Conservation (phyloP, 2,329 filamentous ascomycete species). For the Aspergillus persii region DNA sequence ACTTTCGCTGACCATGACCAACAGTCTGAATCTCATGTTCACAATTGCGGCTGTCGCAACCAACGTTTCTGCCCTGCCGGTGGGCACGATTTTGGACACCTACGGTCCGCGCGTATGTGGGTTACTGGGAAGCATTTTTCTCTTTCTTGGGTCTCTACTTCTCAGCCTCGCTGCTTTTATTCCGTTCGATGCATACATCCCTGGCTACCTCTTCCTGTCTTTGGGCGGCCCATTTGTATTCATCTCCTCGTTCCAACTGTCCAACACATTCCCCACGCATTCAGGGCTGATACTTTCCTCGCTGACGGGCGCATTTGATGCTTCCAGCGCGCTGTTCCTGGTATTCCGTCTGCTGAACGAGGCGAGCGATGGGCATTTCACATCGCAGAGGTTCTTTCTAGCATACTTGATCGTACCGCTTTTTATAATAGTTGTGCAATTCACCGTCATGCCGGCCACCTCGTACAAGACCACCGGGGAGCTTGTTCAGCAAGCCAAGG, state of each 20-base stretch:
- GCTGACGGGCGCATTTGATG: slow-evolving; percentile 79
- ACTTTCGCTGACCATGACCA: background rate
- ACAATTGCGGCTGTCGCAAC: slow-evolving; percentile 83
- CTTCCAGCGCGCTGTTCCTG: slow-evolving; percentile 75
- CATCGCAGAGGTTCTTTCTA: slow-evolving; percentile 68
- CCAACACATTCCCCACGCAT: slow-evolving; percentile 75
- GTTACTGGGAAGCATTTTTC: slow-evolving; percentile 66
- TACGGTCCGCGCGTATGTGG: slow-evolving; percentile 77
- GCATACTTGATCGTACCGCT: slow-evolving; percentile 68
- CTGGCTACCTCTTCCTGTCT: slow-evolving; percentile 73
- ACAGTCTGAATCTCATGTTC: slow-evolving; percentile 82
- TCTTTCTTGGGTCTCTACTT: slow-evolving; percentile 67
- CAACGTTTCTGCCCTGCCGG: slow-evolving; percentile 80
- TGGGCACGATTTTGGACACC: slow-evolving; percentile 80
- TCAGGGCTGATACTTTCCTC: slow-evolving; percentile 78
- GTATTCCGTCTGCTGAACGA: slow-evolving; percentile 71
- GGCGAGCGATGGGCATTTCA: slow-evolving; percentile 56
- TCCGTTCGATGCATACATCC: slow-evolving; percentile 71
- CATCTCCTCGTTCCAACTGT: slow-evolving; percentile 79
- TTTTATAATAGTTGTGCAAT: slow-evolving; percentile 64
- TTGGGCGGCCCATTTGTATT: slow-evolving; percentile 79
- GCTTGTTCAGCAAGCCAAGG: slow-evolving; percentile 70
- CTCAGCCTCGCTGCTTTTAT: slow-evolving; percentile 66
- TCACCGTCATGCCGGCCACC: slow-evolving; percentile 69
- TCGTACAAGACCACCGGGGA: slow-evolving; percentile 86